Percentiles rank a stretch among this genome's conserved stretches.
These are phyloP conservation scores for Cephalotrichum gorgonifer DNA, from an alignment of 2,329 filamentous ascomycete species.

Conservation along the genomic window DNA sequence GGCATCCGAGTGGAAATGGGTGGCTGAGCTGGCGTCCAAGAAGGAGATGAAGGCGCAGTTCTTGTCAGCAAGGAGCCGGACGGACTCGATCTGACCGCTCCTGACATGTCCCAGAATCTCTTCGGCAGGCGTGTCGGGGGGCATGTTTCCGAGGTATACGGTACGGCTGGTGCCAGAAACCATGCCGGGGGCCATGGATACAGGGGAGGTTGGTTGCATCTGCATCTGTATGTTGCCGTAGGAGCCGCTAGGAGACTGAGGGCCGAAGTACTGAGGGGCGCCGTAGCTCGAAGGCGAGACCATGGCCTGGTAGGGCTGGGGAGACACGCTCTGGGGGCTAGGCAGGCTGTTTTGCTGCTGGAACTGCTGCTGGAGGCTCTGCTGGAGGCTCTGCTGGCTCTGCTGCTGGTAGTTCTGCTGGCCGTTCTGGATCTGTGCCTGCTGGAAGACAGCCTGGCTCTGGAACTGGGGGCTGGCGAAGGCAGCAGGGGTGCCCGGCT, in stretches of 20 bases:
- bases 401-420: slow-evolving; percentile 42
- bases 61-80: slow-evolving; percentile 92
- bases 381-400: slow-evolving; percentile 61
- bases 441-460: slow-evolving; percentile 67
- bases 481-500: slow-evolving; percentile 81
- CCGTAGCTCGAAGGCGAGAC: slow-evolving; percentile 79
- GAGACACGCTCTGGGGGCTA: slow-evolving; percentile 70
- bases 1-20: slow-evolving; percentile 98
- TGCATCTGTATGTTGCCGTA: slow-evolving; percentile 50
- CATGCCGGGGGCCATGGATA: slow-evolving; percentile 67
- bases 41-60: slow-evolving; percentile 99
- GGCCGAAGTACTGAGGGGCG: slow-evolving; percentile 69
- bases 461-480: slow-evolving; percentile 91
- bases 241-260: slow-evolving; percentile 77
- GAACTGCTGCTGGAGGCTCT: slow-evolving; percentile 40
- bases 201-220: slow-evolving; percentile 60
- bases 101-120: slow-evolving; percentile 94
- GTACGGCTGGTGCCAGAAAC: slow-evolving; percentile 89
- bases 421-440: slow-evolving; percentile 37
- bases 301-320: slow-evolving; percentile 73
- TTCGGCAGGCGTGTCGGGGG: slow-evolving; percentile 92
- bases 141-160: slow-evolving; percentile 95
- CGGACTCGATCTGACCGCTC: slow-evolving; percentile 98
- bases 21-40: slow-evolving; percentile 92
- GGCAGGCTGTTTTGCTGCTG: slow-evolving; percentile 52